These are phyloP conservation scores for Spongispora temasekensis DNA, from an alignment of 1,284 basidiomycete genomes.

Conservation along the genomic window DNA sequence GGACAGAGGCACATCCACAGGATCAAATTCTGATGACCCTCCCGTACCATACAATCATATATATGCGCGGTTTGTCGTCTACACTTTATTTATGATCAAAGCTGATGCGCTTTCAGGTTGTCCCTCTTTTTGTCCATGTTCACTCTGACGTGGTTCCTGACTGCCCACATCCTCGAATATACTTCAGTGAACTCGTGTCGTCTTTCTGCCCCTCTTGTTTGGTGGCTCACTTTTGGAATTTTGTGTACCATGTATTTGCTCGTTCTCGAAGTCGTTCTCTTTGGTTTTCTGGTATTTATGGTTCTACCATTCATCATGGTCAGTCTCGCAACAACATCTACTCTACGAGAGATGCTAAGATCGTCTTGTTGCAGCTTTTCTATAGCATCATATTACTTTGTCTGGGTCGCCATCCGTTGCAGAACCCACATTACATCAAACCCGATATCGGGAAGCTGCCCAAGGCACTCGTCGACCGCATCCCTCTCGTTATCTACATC, in stretches of 20 bases:
- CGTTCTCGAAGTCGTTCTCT: conserved; percentile 68
- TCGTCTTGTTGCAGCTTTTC: conserved; percentile 51
- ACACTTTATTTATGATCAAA: neutral
- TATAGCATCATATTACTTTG: conserved; percentile 77
- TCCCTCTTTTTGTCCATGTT: conserved; percentile 65
- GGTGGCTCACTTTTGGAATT: conserved; percentile 81
- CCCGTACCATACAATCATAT: conserved; percentile 35
- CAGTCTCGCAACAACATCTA: conserved; percentile 32
- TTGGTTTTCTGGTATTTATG: conserved; percentile 74
- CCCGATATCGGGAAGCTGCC: conserved; percentile 76
- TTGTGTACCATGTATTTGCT: conserved; percentile 77
- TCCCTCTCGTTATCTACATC: conserved; percentile 81
- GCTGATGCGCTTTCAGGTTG: conserved; percentile 41
- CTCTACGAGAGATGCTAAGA: conserved; percentile 9
- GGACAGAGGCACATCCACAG: conserved; percentile 23
- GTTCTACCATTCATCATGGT: conserved; percentile 76
- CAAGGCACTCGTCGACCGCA: conserved; percentile 67
- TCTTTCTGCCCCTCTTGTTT: conserved; percentile 69
- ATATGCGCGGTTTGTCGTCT: conserved; percentile 41
- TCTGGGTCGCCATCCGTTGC: conserved; percentile 73
- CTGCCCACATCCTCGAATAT: conserved; percentile 75
- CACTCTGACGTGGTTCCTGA: conserved; percentile 77
- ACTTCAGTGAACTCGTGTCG: conserved; percentile 73
- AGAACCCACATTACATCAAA: conserved; percentile 67
- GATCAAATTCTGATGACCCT: conserved; percentile 27